Percentiles rank a stretch among this genome's conserved stretches.
phyloP scores from a whole-genome alignment of 208 protist species.

The Trichomonas tenax region DNA sequence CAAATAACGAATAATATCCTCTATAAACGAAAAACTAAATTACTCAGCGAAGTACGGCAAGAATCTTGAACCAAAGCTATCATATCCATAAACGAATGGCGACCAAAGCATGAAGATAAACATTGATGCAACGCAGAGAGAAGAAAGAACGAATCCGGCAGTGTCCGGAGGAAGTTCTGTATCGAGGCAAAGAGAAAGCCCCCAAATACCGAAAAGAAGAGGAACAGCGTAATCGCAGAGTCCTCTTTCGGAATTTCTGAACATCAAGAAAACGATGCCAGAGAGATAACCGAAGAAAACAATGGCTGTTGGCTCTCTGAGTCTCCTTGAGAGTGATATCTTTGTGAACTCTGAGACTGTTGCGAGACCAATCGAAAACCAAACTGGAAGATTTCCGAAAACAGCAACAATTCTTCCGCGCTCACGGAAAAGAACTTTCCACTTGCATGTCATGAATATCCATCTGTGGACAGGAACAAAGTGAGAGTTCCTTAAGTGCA shows the following conservation, averaged over 20 bases:
- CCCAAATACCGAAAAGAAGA: neutral
- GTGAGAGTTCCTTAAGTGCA: too few species aligned
- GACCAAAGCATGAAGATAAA: neutral
- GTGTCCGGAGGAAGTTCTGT: neutral
- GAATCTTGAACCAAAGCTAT: neutral
- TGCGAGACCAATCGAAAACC: neutral
- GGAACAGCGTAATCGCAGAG: neutral
- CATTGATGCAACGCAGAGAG: neutral
- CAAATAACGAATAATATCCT: too few species aligned
- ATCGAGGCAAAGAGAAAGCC: neutral
- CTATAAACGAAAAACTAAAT: too few species aligned
- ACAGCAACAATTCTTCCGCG: neutral
- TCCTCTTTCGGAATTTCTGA: neutral
- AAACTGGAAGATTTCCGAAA: neutral
- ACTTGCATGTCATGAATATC: neutral
- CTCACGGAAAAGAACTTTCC: neutral
- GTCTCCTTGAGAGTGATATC: neutral
- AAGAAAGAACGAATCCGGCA: neutral
- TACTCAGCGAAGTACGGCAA: neutral
- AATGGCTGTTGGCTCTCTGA: neutral
- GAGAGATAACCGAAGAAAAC: neutral
- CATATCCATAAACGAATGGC: conserved; percentile 11
- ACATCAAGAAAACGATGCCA: neutral
- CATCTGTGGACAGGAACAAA: neutral
- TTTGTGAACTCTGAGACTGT: neutral